Evolutionary conservation across 768 basidiomycete genomes (phyloP), one percentile per base, ranked within the genome.

Genomic region (Termitomyces sp.): DNA sequence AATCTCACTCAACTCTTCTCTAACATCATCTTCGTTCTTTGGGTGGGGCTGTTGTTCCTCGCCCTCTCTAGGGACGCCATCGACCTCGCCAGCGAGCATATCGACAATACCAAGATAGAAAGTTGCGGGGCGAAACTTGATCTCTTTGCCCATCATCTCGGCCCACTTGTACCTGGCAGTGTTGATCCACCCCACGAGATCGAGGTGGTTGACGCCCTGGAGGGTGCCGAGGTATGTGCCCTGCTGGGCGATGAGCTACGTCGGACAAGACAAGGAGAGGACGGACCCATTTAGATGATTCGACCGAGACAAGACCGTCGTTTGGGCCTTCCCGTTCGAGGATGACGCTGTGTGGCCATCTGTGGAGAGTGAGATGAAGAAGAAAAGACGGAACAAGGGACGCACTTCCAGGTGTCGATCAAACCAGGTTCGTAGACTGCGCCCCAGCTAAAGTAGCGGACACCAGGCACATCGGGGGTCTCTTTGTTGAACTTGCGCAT

Each of bases 151-250:
- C 65, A 83, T 86, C 72, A 95, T 89, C 66, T 89, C 87, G 0
- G 93, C 89, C 83, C 92, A 91, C 67, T 92, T 92, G 72, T 92
- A 96, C 33, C 90, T 78, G 1, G 93, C 89, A 6, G 86, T 81
- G 70, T 95, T 95, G 52, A 93, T 88, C 96, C 95, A 98, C 6
- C 95, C 94, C 12, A 97, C 92, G 39, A 93, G 82, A 68, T 93
- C 92, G 37, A 96, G 82, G 69, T 99, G 97, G 66, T 93, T 96
- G 16, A 97, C 97, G 58, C 89, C 81, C 39, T 83, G 79, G 20
- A 99, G 76, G 2, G 96, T 98, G n/a, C 95, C 97, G 53, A 93
- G 82, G 69, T 98, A 98, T 18, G 88, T 93, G 39, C 97, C 97
- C 88, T 89, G 65, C 1, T 53, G 2, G 24, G 27, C 12, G 54